Evolutionary conservation across 2,329 filamentous ascomycete species (phyloP), one percentile per base, ranked within the genome.

Genomic region (Endoconidiophora laricicola): DNA sequence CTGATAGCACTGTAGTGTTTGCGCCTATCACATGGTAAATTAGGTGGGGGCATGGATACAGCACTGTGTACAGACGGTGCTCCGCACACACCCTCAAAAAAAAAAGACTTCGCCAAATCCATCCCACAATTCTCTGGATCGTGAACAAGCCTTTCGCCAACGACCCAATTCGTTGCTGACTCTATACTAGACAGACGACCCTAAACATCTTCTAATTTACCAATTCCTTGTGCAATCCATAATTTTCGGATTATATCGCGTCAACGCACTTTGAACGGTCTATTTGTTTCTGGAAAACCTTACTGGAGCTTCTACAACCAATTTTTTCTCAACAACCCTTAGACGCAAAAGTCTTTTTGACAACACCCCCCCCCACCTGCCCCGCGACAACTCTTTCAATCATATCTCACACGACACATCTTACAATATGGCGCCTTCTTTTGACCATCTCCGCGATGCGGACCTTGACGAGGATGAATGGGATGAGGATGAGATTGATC

Each of bases 401-500:
- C 29, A 33, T 12, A 33, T 33, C 9, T 12, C 7, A 33, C 12
- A 33, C 29, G 12, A 3, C 29, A 33, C 29, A 46, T 38, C 37
- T 36, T 61, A 69, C 72, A 87, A 66, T 70, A 95, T 95, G 88
- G 86, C 90, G 68, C 83, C 84, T 52, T 87, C 86, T 64, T 96
- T 94, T 68, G 86, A 94, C 63, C 84, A 87, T 61, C 74, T 96
- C 63, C 83, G 83, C 66, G 87, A 94, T 66, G 86, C 90, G 60
- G 86, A 94, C 65, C 81, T 90, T 66, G 78, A 82, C 61, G 78
- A 81, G 58, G 86, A 91, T 61, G 82, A 88, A 63, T 83, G 83
- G 64, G 88, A 94, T 64, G 83, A 91, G 68, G 83, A 88, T 63
- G 87, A 95, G 65, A 83, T 96, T 66, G 90, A 96, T 65, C 86